Conservation (phyloP, 768 basidiomycete species). For the Pulveroboletus ravenelii region DNA sequence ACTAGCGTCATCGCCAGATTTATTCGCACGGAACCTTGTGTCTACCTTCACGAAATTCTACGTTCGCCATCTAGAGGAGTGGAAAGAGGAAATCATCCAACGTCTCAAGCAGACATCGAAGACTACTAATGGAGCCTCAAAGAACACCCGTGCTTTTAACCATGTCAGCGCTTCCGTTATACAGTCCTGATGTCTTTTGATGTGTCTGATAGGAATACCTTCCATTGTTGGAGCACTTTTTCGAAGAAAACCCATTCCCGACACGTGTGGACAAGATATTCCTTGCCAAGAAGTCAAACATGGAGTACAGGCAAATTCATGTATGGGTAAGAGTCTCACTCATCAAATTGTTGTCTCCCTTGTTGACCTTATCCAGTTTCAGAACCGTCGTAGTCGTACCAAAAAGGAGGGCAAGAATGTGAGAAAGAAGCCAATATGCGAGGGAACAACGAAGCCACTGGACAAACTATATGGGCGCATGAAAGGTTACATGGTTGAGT, state of each 20-base stretch:
- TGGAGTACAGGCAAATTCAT: conserved; percentile 16
- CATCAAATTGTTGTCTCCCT: accelerated
- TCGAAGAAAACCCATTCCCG: conserved; percentile 10
- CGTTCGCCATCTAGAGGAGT: neutral
- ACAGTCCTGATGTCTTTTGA: accelerated
- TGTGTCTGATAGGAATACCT: neutral
- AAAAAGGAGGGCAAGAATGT: neutral
- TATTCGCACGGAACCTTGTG: neutral
- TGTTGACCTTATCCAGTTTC: conserved; percentile 2
- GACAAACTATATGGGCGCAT: neutral
- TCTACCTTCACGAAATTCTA: neutral
- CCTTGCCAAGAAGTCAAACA: conserved; percentile 6
- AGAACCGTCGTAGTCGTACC: conserved; percentile 11
- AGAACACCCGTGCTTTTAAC: neutral
- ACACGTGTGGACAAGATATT: conserved; percentile 11
- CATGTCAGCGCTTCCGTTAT: neutral
- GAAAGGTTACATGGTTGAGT: neutral
- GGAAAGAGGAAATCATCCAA: conserved; percentile 1
- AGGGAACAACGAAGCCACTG: neutral
- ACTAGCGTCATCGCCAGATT: accelerated
- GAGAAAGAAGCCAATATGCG: neutral
- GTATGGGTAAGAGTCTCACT: conserved; percentile 5
- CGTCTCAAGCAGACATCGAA: neutral
- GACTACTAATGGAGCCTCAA: accelerated
- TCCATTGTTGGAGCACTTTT: conserved; percentile 10